These are phyloP conservation scores for Aspergillus japonicus DNA, from an alignment of 2,329 filamentous ascomycete genomes.

Conservation along the genomic window DNA sequence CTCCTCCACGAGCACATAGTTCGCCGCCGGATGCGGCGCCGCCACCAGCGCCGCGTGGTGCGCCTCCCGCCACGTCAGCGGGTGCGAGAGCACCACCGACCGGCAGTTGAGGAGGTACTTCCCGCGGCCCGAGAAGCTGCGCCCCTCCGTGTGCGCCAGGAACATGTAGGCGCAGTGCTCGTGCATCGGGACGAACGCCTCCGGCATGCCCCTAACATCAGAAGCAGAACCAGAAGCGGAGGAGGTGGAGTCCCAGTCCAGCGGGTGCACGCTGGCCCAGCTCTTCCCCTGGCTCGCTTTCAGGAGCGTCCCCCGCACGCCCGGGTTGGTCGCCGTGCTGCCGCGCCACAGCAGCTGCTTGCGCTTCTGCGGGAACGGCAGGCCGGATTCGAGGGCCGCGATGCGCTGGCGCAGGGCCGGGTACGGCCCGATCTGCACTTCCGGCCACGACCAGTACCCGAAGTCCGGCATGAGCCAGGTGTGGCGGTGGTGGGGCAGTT, in stretches of 20 bases:
- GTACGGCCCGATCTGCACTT: constrained; percentile 47
- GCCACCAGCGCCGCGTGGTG: constrained; percentile 49
- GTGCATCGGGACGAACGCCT: constrained; percentile 48
- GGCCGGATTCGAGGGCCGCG: constrained; percentile 31
- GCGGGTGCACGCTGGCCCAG: constrained; percentile 48
- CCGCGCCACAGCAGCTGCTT: constrained; percentile 53
- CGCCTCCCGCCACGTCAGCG: constrained; percentile 50
- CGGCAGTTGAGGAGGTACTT: constrained; percentile 56
- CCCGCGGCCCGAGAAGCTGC: constrained; percentile 54
- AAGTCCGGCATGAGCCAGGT: constrained; percentile 56
- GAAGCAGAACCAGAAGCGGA: too few relatives aligned
- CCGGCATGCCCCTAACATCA: constrained; percentile 26
- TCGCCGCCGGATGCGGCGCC: constrained; percentile 49
- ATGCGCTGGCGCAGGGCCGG: constrained; percentile 43
- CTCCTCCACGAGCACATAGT: constrained; percentile 50
- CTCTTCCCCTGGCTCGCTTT: constrained; percentile 38
- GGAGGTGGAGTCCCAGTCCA: constrained; percentile 37
- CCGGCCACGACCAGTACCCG: constrained; percentile 55
- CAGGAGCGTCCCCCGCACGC: constrained; percentile 42
- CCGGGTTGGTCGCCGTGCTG: constrained; percentile 38
- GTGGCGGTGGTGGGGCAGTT: constrained; percentile 37
- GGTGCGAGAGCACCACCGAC: constrained; percentile 51
- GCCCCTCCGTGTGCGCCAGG: constrained; percentile 54
- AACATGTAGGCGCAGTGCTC: constrained; percentile 58
- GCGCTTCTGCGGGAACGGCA: constrained; percentile 40